These are phyloP conservation scores for Amanita pseudoporphyria DNA, from an alignment of 768 basidiomycete species.

Conservation along the genomic window DNA sequence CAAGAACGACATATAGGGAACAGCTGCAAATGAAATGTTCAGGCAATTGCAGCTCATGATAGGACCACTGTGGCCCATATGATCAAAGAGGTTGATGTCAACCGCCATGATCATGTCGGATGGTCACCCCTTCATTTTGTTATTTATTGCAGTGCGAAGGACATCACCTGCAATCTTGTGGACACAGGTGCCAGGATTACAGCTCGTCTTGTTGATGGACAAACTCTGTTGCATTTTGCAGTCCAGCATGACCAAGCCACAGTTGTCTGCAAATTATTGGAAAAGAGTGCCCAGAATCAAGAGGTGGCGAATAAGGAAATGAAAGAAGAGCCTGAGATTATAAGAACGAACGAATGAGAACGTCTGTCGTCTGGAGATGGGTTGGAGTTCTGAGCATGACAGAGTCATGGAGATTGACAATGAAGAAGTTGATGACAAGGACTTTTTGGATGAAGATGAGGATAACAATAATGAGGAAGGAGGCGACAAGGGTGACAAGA, in stretches of 20 bases:
- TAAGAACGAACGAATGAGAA: constrained; percentile 16
- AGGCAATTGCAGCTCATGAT: constrained; percentile 41
- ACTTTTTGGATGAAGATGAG: constrained; percentile 15
- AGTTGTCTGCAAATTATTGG: constrained; percentile 41
- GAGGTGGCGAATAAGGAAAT: constrained; percentile 16
- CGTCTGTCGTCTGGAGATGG: constrained; percentile 36
- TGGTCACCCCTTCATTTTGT: constrained; percentile 52
- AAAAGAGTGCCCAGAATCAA: constrained; percentile 34
- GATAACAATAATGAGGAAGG: constrained; percentile 18
- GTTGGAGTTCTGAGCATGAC: constrained; percentile 38
- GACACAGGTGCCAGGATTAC: constrained; percentile 48
- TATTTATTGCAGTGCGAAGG: constrained; percentile 33
- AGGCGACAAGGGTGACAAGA: constrained; percentile 12
- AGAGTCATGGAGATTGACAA: constrained; percentile 24
- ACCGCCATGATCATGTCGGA: constrained; percentile 53
- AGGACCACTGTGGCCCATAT: constrained; percentile 26
- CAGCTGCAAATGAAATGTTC: too few relatives aligned
- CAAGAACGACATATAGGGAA: too few relatives aligned
- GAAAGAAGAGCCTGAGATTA: background rate
- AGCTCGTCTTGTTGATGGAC: constrained; percentile 45
- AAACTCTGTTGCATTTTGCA: constrained; percentile 46
- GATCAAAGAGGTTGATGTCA: constrained; percentile 34
- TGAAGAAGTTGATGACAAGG: constrained; percentile 18
- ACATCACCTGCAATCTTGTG: constrained; percentile 41
- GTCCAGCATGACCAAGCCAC: constrained; percentile 33